Base-by-base conservation (phyloP, 768 basidiomycete genomes). In the Panaeolus papilionaceus region DNA sequence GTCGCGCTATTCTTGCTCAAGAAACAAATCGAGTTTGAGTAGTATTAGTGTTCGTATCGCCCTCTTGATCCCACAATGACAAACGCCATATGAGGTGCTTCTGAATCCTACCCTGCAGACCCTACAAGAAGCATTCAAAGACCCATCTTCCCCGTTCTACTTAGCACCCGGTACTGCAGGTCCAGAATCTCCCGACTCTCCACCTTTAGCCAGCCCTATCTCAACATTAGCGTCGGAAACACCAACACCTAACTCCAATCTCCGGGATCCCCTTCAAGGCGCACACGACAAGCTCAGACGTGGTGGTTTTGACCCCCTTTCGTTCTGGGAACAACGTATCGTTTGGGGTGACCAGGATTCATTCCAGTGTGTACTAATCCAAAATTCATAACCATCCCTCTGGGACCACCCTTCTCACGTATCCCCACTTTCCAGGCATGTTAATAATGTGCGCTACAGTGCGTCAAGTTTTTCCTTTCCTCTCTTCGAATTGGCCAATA, bases 321-420 rank as follows among this genome's bases (percentile, higher is more conserved):
- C 89, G n/a, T 88, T 93, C 65, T 92, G 89, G 89, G 90, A 92
- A 73, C 92, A 93, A 73, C 80, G 79, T 14, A 85, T 94, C n/a
- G 88, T 84, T 0, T 93, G 92, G 92, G 92, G 92, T 63, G 89
- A 93, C 69, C 88, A 90, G 38, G 92, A 94, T 71, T 80, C 92
- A 0, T 92, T 93, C 73, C 89, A 89, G 92, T 92, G 74, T 49
- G 90, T 82, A 20, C 23, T 18, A 18, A 63, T 44, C 44, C n/a
- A 66, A 16, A 61, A 47, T 16, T 44, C 54, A 18, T 68, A 33
- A n/a, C 18, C 16, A 6, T 39, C 18, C 33, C 37, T 47, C 12
- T 37, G 33, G 33, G 51, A 38, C 64, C 64, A 54, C 58, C 12
- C 20, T 62, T 33, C 65, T 62, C 66, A 69, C 40, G 12, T 44